Percentiles rank a stretch among this genome's conserved stretches.
These are phyloP conservation scores for Reutealis trisperma DNA, from an alignment of 345 rosid genomes.

Conservation along the genomic window DNA sequence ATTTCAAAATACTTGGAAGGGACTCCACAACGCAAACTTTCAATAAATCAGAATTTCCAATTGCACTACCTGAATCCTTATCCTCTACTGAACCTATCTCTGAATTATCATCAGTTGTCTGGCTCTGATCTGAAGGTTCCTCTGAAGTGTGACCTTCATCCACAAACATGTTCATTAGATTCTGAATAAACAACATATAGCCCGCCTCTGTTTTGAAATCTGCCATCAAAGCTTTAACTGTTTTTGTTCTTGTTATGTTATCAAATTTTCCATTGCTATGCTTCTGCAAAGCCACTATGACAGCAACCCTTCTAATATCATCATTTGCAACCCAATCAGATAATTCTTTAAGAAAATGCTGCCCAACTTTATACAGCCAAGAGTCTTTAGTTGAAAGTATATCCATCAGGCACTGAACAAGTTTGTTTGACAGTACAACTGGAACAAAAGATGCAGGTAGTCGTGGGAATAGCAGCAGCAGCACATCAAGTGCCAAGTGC, in stretches of 20 bases:
- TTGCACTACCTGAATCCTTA: slow-evolving; percentile 57
- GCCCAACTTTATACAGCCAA: slow-evolving; percentile 84
- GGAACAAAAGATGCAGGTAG: slow-evolving; percentile 73
- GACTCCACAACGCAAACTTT: slow-evolving; percentile 92
- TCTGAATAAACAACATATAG: slow-evolving; percentile 76
- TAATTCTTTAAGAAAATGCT: slow-evolving; percentile 71
- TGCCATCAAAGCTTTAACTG: slow-evolving; percentile 73
- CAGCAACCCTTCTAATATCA: slow-evolving; percentile 79
- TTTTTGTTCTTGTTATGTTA: slow-evolving; percentile 62
- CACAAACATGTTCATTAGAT: slow-evolving; percentile 72
- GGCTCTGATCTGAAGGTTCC: slow-evolving; percentile 97
- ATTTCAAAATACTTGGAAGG: slow-evolving; percentile 69
- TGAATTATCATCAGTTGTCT: slow-evolving; percentile 97
- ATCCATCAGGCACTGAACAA: slow-evolving; percentile 91
- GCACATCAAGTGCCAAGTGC: slow-evolving; percentile 78
- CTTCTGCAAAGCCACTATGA: slow-evolving; percentile 78
- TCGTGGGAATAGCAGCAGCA: slow-evolving; percentile 80
- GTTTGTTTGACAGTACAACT: slow-evolving; percentile 62
- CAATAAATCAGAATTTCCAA: slow-evolving; percentile 66
- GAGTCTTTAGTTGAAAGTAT: slow-evolving; percentile 84
- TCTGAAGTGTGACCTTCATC: slow-evolving; percentile 75
- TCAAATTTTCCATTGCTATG: slow-evolving; percentile 94
- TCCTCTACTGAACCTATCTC: slow-evolving; percentile 83
- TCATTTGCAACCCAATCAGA: slow-evolving; percentile 73
- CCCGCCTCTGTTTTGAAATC: slow-evolving; percentile 83